Percentiles rank a stretch among this genome's conserved stretches.
Conservation (phyloP, 2,329 filamentous ascomycete species). For the Elsinoe ampelina region DNA sequence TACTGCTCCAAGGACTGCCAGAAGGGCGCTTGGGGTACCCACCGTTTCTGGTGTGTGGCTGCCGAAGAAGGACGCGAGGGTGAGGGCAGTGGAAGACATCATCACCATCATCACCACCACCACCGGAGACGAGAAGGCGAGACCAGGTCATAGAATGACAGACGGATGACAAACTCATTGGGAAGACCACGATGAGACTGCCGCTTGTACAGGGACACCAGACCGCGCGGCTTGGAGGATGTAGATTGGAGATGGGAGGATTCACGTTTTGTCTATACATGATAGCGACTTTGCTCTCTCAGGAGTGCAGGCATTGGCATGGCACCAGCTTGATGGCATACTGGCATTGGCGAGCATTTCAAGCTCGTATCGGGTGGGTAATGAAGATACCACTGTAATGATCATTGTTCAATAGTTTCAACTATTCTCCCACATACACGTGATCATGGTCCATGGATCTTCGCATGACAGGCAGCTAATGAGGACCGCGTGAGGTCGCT, state of each 20-base stretch:
- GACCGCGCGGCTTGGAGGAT: background rate
- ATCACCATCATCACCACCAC: slow-evolving; percentile 16
- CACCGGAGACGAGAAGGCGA: slow-evolving; percentile 11
- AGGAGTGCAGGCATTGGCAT: background rate
- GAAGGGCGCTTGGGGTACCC: slow-evolving; percentile 97
- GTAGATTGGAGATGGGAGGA: background rate
- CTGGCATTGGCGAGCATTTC: background rate
- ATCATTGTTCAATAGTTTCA: slow-evolving; percentile 3
- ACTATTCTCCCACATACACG: background rate
- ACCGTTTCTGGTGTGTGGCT: slow-evolving; percentile 92
- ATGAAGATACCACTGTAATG: slow-evolving; percentile 13
- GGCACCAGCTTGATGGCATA: background rate
- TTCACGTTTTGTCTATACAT: background rate
- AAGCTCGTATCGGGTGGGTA: slow-evolving; percentile 5
- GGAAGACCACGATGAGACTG: background rate
- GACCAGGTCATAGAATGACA: background rate
- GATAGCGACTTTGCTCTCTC: background rate
- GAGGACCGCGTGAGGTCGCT: no score
- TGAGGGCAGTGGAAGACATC: slow-evolving; percentile 14
- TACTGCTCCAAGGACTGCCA: slow-evolving; percentile 99
- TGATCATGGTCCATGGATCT: background rate
- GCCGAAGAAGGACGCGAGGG: slow-evolving; percentile 40
- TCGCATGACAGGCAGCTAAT: no score
- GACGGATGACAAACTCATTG: background rate
- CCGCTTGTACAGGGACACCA: slow-evolving; percentile 5